Percentiles rank a stretch among this genome's conserved stretches.
Evolutionary conservation across 2,329 filamentous ascomycete species (phyloP).

Genomic region (Beauveria medogensis): DNA sequence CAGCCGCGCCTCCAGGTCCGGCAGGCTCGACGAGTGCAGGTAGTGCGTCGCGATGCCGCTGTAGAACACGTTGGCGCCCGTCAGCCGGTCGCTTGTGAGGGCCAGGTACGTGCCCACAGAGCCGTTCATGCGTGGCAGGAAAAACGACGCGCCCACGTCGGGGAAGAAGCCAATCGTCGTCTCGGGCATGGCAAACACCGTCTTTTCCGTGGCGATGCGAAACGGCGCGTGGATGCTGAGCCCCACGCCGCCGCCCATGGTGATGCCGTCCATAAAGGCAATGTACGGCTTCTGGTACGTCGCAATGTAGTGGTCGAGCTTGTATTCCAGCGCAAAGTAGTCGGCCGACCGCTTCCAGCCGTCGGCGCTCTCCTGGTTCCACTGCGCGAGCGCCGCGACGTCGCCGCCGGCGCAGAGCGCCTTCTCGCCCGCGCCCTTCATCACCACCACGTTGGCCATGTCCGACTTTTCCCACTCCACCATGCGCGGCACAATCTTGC

Average conservation of each 20-base stretch:
- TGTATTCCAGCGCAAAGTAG: slow-evolving; percentile 94
- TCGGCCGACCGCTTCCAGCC: slow-evolving; percentile 69
- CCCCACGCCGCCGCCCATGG: slow-evolving; percentile 96
- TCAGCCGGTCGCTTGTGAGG: slow-evolving; percentile 76
- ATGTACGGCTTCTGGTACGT: slow-evolving; percentile 91
- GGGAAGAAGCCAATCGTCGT: slow-evolving; percentile 98
- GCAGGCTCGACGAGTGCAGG: slow-evolving; percentile 80
- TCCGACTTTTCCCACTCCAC: slow-evolving; percentile 94
- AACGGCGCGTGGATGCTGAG: slow-evolving; percentile 92
- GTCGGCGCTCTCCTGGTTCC: slow-evolving; percentile 58
- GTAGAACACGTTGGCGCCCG: slow-evolving; percentile 80
- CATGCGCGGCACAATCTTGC: slow-evolving; percentile 84
- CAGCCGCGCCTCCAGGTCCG: slow-evolving; percentile 72
- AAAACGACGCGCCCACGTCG: slow-evolving; percentile 94
- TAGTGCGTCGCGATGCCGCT: slow-evolving; percentile 93
- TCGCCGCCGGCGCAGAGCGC: slow-evolving; percentile 94
- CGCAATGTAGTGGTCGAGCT: slow-evolving; percentile 89
- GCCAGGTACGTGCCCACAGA: slow-evolving; percentile 85
- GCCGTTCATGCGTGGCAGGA: slow-evolving; percentile 83
- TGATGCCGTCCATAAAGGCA: slow-evolving; percentile 94
- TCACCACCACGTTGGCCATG: slow-evolving; percentile 82
- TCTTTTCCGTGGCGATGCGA: slow-evolving; percentile 91
- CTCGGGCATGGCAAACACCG: slow-evolving; percentile 96
- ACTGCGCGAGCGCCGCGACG: slow-evolving; percentile 67
- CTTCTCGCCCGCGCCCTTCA: slow-evolving; percentile 79